These are phyloP conservation scores for Trametes villosa DNA, from an alignment of 768 basidiomycete genomes.

Conservation along the genomic window DNA sequence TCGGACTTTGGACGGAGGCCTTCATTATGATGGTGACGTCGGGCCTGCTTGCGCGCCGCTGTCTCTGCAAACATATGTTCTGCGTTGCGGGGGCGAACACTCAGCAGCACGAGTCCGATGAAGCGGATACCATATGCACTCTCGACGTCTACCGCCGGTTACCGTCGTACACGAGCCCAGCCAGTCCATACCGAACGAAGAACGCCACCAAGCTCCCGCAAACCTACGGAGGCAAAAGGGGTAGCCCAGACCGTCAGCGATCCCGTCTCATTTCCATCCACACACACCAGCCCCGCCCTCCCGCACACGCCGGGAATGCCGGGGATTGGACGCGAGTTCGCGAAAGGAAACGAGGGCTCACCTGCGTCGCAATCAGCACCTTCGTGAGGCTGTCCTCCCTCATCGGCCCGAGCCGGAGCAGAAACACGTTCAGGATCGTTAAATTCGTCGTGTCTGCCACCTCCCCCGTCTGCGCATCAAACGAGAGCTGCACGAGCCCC, in stretches of 20 bases:
- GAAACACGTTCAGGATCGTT: slow-evolving; percentile 87
- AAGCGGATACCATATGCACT: background rate
- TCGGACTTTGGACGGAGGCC: slow-evolving; percentile 15
- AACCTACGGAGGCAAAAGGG: slow-evolving; percentile 45
- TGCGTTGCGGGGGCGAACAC: background rate
- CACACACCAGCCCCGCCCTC: background rate
- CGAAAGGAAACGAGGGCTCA: slow-evolving; percentile 31
- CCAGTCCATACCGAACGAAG: slow-evolving; percentile 86
- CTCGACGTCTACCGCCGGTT: slow-evolving; percentile 65
- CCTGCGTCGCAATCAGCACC: slow-evolving; percentile 76
- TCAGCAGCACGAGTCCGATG: background rate
- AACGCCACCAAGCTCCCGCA: slow-evolving; percentile 84
- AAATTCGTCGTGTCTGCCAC: slow-evolving; percentile 84
- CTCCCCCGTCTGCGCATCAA: slow-evolving; percentile 54
- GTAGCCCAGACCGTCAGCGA: slow-evolving; percentile 7
- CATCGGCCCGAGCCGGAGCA: slow-evolving; percentile 84
- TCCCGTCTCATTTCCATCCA: slow-evolving; percentile 13
- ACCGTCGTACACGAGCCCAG: slow-evolving; percentile 89
- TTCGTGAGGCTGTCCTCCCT: slow-evolving; percentile 79
- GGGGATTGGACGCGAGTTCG: background rate
- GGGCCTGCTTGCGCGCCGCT: background rate
- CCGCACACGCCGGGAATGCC: slow-evolving; percentile 2
- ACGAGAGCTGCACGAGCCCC: slow-evolving; percentile 67
- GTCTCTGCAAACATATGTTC: background rate
- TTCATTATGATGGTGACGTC: background rate